These are phyloP conservation scores for Stagonosporopsis rhizophila DNA, from an alignment of 2,329 filamentous ascomycete genomes.

Conservation along the genomic window DNA sequence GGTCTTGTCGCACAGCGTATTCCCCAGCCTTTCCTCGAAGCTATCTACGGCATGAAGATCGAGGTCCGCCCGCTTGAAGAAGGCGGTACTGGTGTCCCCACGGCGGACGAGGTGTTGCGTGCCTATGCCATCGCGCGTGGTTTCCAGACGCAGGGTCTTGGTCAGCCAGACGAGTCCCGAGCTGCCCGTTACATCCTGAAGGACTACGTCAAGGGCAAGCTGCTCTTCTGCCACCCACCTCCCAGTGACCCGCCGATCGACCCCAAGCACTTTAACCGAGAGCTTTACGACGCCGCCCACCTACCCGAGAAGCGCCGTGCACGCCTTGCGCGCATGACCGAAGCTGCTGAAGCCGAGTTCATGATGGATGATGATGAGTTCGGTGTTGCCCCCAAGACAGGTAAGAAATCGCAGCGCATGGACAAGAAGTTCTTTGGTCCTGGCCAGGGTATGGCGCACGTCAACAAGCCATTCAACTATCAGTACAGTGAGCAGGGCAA, in stretches of 20 bases:
- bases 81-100: conserved; percentile 87
- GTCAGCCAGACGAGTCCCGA: conserved; percentile 91
- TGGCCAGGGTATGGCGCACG: conserved; percentile 65
- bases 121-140: conserved; percentile 90
- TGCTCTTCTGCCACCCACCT: conserved; percentile 89
- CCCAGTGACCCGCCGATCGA: conserved; percentile 72
- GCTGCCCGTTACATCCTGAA: conserved; percentile 91
- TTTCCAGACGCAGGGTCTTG: conserved; percentile 86
- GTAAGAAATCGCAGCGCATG: conserved; percentile 76
- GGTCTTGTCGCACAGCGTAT: conserved; percentile 84
- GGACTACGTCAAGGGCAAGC: conserved; percentile 96
- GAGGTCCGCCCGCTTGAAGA: conserved; percentile 81
- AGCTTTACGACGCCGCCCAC: conserved; percentile 83
- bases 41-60: conserved; percentile 92
- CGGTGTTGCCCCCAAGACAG: conserved; percentile 53
- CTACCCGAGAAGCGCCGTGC: conserved; percentile 81
- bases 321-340: conserved; percentile 62
- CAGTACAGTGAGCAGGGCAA: conserved; percentile 90
- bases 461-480: conserved; percentile 85
- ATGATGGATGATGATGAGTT: conserved; percentile 51
- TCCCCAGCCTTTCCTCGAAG: conserved; percentile 87
- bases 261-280: conserved; percentile 79
- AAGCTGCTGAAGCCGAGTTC: conserved; percentile 43
- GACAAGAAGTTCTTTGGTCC: conserved; percentile 90
- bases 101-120: conserved; percentile 81